Conservation (phyloP, 2,329 filamentous ascomycete genomes). For the Gnomoniopsis smithogilvyi region DNA sequence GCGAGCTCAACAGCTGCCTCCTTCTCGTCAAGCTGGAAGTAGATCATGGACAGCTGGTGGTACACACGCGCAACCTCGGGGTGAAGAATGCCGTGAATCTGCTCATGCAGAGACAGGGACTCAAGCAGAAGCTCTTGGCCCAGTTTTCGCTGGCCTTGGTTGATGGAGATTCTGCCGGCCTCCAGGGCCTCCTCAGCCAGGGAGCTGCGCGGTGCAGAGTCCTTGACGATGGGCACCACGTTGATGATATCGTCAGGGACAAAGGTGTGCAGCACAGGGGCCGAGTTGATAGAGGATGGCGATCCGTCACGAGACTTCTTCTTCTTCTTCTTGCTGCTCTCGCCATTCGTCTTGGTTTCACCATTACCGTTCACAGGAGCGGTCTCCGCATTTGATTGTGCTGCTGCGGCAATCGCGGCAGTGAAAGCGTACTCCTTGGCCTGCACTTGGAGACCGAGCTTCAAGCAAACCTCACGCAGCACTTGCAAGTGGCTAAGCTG, state of each 20-base stretch:
- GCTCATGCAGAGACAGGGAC: constrained; percentile 92
- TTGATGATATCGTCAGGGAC: constrained; percentile 83
- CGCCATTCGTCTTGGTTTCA: constrained; percentile 35
- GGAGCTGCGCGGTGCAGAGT: constrained; percentile 84
- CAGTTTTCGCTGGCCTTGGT: constrained; percentile 92
- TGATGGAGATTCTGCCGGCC: constrained; percentile 91
- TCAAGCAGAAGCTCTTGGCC: constrained; percentile 96
- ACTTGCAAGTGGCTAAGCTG: constrained; percentile 74
- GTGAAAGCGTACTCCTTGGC: constrained; percentile 74
- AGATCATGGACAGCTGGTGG: constrained; percentile 90
- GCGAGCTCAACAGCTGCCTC: constrained; percentile 91
- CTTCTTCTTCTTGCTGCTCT: constrained; percentile 57
- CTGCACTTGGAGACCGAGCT: constrained; percentile 84
- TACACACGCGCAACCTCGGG: constrained; percentile 95
- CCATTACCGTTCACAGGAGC: constrained; percentile 38
- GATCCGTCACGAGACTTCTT: constrained; percentile 58
- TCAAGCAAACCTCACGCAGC: constrained; percentile 83
- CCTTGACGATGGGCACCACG: constrained; percentile 91
- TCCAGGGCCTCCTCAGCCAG: constrained; percentile 95
- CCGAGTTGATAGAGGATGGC: constrained; percentile 39
- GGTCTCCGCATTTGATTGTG: constrained; percentile 28
- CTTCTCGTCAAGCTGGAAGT: constrained; percentile 98
- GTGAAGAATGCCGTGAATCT: constrained; percentile 97
- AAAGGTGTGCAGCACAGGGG: constrained; percentile 59
- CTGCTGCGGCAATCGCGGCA: constrained; percentile 32